Evolutionary conservation across 2,329 filamentous ascomycete genomes (phyloP).

Genomic region (Taxawa tesnikishii): DNA sequence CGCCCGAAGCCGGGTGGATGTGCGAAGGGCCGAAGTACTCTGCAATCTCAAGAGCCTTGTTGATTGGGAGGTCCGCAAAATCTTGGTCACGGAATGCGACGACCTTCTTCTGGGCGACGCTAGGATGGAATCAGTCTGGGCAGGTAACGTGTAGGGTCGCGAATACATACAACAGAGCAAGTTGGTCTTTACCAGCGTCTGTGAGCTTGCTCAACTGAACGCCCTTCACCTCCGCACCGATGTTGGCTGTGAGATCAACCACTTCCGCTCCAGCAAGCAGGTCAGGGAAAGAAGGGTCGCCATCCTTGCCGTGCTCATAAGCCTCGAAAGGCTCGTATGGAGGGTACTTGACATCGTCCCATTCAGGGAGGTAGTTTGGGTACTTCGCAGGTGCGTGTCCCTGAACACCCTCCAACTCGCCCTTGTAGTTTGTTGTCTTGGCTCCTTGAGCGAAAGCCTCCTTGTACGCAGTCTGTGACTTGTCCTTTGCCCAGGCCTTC

Average conservation of each 20-base stretch:
- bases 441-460: conserved; percentile 31
- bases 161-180: conserved; percentile 51
- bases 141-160: too few relatives aligned
- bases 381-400: conserved; percentile 49
- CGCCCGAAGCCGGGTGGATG: conserved; percentile 68
- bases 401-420: conserved; percentile 40
- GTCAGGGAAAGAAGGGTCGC: conserved; percentile 56
- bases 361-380: conserved; percentile 46
- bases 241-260: conserved; percentile 56
- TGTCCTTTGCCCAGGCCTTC: conserved; percentile 4
- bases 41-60: conserved; percentile 55
- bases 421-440: conserved; percentile 33
- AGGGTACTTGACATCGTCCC: conserved; percentile 36
- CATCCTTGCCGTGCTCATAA: conserved; percentile 63
- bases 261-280: conserved; percentile 44
- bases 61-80: conserved; percentile 51
- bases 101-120: too few relatives aligned
- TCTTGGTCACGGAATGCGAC: conserved; percentile 69
- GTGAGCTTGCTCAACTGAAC: conserved; percentile 59
- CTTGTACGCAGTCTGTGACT: conserved; percentile 19
- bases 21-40: conserved; percentile 72
- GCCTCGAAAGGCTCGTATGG: conserved; percentile 60
- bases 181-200: conserved; percentile 60
- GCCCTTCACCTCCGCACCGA: conserved; percentile 59
- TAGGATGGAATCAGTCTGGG: too few relatives aligned